A percentile compares a stretch with the other conserved stretches of the same genome.
phyloP scores from a whole-genome alignment of 768 basidiomycete species.

The Calocera viscosa region DNA sequence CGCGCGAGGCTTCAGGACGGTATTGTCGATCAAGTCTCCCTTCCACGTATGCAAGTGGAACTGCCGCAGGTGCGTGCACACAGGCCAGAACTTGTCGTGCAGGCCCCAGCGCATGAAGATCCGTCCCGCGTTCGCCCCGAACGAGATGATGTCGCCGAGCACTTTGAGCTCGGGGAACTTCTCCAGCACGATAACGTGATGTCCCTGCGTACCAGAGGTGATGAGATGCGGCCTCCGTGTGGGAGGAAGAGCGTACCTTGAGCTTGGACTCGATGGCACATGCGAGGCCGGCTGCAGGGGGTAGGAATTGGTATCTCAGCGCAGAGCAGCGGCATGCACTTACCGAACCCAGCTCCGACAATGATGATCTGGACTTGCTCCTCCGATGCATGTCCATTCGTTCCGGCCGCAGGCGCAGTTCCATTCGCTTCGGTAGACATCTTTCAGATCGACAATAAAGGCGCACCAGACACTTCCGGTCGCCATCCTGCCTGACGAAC shows the following conservation, averaged over 20 bases:
- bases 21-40: conserved; percentile 20
- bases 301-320: background rate
- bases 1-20: no score
- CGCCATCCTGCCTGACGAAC: background rate
- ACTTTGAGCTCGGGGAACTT: conserved; percentile 17
- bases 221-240: no score
- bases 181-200: conserved; percentile 21
- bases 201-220: no score
- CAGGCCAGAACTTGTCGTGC: conserved; percentile 18
- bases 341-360: background rate
- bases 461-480: background rate
- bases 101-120: conserved; percentile 21
- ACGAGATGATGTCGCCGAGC: conserved; percentile 18
- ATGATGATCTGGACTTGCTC: conserved; percentile 5
- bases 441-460: background rate
- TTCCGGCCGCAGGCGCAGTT: background rate
- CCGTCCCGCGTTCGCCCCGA: conserved; percentile 21
- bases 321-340: background rate
- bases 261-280: conserved; percentile 25
- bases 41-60: conserved; percentile 19
- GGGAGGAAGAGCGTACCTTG: no score
- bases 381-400: background rate
- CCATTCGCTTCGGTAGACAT: conserved; percentile 2
- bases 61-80: conserved; percentile 17
- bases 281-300: conserved; percentile 19